Evolutionary conservation across 192 early-diverging fungal genomes (phyloP), one percentile per base, ranked within the genome.

Genomic region (Glomus cerebriforme): DNA sequence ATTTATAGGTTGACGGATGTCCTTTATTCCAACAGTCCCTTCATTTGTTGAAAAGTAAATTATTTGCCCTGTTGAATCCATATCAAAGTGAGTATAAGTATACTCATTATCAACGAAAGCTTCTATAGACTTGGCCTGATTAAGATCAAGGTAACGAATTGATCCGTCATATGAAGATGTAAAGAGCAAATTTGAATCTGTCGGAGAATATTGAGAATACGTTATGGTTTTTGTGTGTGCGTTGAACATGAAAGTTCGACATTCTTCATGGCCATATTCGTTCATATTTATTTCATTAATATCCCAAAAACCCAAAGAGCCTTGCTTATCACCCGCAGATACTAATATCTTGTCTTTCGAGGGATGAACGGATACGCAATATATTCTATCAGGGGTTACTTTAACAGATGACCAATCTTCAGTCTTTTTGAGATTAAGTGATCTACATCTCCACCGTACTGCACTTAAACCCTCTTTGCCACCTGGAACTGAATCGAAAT

Each of bases 131-230:
- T 80, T 67, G 34, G 83, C 79, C 70, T 85, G 84, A 24, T 87
- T 83, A 78, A 93, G 80, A 74, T 93, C 92, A 75, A 90, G 81
- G n/a, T 78, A 83, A 13, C 89, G 87, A 15, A 93, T 73, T 2
- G 87, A 85, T 3, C 88, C 90, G 69, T 92, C 91, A 75, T 90
- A 92, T 0, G 90, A 91, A 1, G 84, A 86, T 1, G 88, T 81
- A 31, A 83, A 85, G 12, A 91, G 67, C 71, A 86, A 85, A 37
- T 83, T 84, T 4, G 84, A 62, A 64, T 91, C 82, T 0, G 82
- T 81, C 2, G 84, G 84, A 3, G 80, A 83, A 66, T 86, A 90
- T 72, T 85, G 80, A 64, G 90, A 79, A 49, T 85, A 82, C 9
- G 86, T 85, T 32, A 92, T 79, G 0, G 87, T 82, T 9, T 83